Percentiles rank a stretch among this genome's conserved stretches.
These are phyloP conservation scores for Vigna reflexopilosa DNA, from an alignment of 306 rosid species.

Conservation along the genomic window DNA sequence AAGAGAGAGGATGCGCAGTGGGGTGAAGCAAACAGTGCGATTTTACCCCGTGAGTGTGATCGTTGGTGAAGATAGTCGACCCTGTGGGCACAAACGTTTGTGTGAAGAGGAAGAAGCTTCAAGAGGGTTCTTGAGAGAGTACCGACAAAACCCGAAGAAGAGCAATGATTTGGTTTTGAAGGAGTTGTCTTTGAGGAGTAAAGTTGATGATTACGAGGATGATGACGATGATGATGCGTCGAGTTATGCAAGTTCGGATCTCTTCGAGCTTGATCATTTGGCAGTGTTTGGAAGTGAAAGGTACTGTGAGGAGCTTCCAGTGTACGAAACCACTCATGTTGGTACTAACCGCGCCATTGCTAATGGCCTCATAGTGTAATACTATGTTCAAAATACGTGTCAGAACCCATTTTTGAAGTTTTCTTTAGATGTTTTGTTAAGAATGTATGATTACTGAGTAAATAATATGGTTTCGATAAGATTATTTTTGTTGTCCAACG, in stretches of 20 bases:
- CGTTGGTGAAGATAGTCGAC: conserved; percentile 66
- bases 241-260: conserved; percentile 92
- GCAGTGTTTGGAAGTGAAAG: conserved; percentile 54
- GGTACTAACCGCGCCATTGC: conserved; percentile 69
- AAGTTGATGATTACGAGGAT: neutral
- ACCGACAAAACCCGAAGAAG: conserved; percentile 49
- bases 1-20: conserved; percentile 46
- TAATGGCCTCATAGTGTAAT: conserved; percentile 56
- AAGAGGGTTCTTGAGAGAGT: conserved; percentile 60
- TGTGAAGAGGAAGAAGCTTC: conserved; percentile 53
- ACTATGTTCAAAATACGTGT: conserved; percentile 9
- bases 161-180: conserved; percentile 46
- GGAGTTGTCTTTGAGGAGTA: conserved; percentile 37
- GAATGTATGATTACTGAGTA: conserved; percentile 7
- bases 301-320: conserved; percentile 86
- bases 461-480: neutral
- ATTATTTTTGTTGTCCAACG: neutral
- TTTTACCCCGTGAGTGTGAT: conserved; percentile 77
- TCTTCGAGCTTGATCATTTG: conserved; percentile 89
- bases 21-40: conserved; percentile 65
- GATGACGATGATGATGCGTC: conserved; percentile 66
- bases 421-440: neutral
- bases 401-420: conserved; percentile 32
- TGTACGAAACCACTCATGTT: conserved; percentile 80
- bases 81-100: conserved; percentile 64